Conservation (phyloP, 2,329 filamentous ascomycete genomes). For the Corniculantispora saksenae region DNA sequence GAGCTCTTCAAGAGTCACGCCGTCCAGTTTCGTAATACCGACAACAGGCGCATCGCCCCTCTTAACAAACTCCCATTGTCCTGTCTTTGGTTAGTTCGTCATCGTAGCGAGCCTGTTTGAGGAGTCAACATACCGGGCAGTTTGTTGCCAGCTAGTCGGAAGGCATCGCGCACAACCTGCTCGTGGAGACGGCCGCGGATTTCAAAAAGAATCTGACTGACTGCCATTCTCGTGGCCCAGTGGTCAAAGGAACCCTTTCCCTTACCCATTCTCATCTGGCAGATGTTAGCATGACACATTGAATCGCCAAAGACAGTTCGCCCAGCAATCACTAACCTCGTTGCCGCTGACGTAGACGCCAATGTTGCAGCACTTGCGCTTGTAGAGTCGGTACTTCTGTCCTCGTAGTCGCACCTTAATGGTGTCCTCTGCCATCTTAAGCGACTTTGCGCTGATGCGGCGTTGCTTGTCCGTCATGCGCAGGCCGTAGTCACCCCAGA, state of each 20-base stretch:
- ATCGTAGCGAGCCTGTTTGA: neutral
- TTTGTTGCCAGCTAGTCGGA: slow-evolving; percentile 91
- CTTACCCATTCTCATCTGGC: slow-evolving; percentile 92
- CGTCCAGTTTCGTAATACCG: slow-evolving; percentile 87
- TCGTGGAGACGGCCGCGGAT: slow-evolving; percentile 91
- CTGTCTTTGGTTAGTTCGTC: slow-evolving; percentile 41
- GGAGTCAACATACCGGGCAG: slow-evolving; percentile 69
- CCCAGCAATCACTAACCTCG: slow-evolving; percentile 62
- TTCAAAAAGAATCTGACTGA: slow-evolving; percentile 91
- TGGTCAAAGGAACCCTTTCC: slow-evolving; percentile 97
- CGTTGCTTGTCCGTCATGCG: slow-evolving; percentile 93
- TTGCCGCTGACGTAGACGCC: slow-evolving; percentile 96
- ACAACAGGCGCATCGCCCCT: slow-evolving; percentile 89
- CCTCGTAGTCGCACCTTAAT: slow-evolving; percentile 87
- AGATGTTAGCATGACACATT: slow-evolving; percentile 14
- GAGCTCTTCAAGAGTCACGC: slow-evolving; percentile 78
- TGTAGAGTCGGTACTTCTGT: slow-evolving; percentile 90
- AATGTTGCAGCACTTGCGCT: slow-evolving; percentile 86
- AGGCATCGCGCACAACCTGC: slow-evolving; percentile 89
- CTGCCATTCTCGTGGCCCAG: slow-evolving; percentile 87
- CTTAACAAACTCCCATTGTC: slow-evolving; percentile 89
- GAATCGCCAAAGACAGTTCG: slow-evolving; percentile 8
- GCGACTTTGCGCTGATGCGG: slow-evolving; percentile 79
- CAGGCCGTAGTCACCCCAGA: slow-evolving; percentile 94
- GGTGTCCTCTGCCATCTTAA: slow-evolving; percentile 90